These are phyloP conservation scores for Penicillium janthinellum DNA, from an alignment of 2,329 filamentous ascomycete species.

Conservation along the genomic window DNA sequence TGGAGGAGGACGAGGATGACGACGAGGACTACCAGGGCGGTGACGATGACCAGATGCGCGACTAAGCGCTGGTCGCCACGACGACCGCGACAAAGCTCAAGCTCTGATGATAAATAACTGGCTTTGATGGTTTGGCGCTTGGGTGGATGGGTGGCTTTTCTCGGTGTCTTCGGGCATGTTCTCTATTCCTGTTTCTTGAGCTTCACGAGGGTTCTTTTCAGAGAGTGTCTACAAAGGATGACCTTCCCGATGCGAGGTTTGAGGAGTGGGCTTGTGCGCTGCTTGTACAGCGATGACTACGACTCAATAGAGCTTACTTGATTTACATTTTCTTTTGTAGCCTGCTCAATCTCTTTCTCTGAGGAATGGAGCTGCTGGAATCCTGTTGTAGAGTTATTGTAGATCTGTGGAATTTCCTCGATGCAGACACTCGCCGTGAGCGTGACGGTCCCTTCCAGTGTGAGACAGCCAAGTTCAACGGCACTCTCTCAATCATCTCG, in stretches of 20 bases:
- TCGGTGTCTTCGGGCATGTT: constrained; percentile 11
- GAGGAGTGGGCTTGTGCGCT: constrained; percentile 4
- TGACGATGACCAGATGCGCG: constrained; percentile 46
- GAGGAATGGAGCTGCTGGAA: background rate
- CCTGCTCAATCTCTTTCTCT: background rate
- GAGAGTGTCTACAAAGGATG: background rate
- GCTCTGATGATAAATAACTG: constrained; percentile 18
- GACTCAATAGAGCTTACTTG: constrained; percentile 23
- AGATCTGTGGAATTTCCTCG: background rate
- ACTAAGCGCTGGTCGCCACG: constrained; percentile 26
- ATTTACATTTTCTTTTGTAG: background rate
- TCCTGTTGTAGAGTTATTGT: too few species aligned
- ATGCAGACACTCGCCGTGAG: background rate
- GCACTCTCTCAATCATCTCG: background rate
- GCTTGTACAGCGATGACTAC: constrained; percentile 16
- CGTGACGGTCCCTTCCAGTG: background rate
- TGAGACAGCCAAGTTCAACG: background rate
- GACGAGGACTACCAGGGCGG: constrained; percentile 33
- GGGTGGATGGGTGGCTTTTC: constrained; percentile 11
- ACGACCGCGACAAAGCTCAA: constrained; percentile 16
- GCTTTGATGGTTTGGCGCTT: constrained; percentile 23
- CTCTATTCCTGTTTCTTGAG: background rate
- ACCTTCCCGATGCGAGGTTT: background rate
- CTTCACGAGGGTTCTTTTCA: background rate
- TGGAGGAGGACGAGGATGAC: constrained; percentile 61